These are phyloP conservation scores for Lyophyllum atratum DNA, from an alignment of 768 basidiomycete species.

Conservation along the genomic window DNA sequence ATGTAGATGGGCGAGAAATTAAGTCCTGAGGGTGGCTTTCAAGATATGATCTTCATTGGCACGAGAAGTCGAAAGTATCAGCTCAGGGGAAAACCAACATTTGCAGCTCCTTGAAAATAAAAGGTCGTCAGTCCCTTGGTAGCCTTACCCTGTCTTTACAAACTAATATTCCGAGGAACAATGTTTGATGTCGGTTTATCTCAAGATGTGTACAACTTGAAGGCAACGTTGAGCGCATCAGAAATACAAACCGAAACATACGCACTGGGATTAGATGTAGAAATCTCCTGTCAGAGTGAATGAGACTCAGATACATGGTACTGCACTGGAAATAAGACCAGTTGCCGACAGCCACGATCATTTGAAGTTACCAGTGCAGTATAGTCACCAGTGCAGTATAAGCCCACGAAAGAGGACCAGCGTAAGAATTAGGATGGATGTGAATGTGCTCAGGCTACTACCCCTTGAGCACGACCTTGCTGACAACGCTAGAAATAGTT, in stretches of 20 bases:
- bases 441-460: too few species aligned
- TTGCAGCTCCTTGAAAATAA: not conserved
- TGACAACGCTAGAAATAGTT: not conserved
- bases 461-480: too few species aligned
- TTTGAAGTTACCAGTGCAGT: not conserved
- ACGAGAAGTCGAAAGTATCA: not conserved
- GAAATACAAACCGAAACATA: slow-evolving; percentile 3
- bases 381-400: not conserved
- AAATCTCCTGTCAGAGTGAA: not conserved
- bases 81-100: not conserved
- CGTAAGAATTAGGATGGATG: too few species aligned
- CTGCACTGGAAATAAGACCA: not conserved
- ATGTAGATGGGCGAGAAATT: not conserved
- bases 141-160: slow-evolving; percentile 1
- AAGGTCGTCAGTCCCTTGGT: not conserved
- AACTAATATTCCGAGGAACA: slow-evolving; percentile 10
- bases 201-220: not conserved
- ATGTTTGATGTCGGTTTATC: not conserved
- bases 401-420: too few species aligned
- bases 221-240: slow-evolving; percentile 6
- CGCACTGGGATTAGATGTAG: not conserved
- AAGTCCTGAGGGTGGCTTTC: too few species aligned
- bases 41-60: not conserved
- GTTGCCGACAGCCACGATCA: too few species aligned
- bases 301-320: not conserved